Evolutionary conservation across 202 grass and related monocot species (phyloP).

Genomic region (Dendrocalamus latiflorus): DNA sequence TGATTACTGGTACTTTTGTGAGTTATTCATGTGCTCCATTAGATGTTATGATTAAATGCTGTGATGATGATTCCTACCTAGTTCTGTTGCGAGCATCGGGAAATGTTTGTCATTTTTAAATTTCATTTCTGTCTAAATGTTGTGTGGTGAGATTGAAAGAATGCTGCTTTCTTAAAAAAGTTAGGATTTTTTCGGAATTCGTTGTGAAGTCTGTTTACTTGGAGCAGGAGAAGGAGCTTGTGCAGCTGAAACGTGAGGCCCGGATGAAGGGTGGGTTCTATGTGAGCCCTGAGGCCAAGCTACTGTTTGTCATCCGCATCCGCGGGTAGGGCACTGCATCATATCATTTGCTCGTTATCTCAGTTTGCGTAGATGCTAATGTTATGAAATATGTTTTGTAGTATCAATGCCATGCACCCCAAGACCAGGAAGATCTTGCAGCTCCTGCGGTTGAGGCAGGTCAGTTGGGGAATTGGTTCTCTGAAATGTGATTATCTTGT

Average conservation of each 20-base stretch:
- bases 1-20: background rate
- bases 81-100: background rate
- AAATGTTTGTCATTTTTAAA: background rate
- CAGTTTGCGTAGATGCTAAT: background rate
- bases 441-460: no score
- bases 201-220: background rate
- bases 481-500: background rate
- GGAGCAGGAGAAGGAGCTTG: slow-evolving; percentile 61
- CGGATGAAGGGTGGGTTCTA: slow-evolving; percentile 82
- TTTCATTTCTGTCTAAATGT: background rate
- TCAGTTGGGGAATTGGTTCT: no score
- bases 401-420: slow-evolving; percentile 98
- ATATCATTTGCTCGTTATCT: background rate
- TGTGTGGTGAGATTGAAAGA: no score
- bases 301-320: slow-evolving; percentile 66
- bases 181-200: background rate
- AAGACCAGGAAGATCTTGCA: no score
- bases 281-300: slow-evolving; percentile 59
- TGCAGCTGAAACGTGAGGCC: slow-evolving; percentile 67
- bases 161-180: background rate
- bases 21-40: background rate
- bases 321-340: slow-evolving; percentile 34
- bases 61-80: no score
- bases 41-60: background rate
- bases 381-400: background rate